phyloP scores from a whole-genome alignment of 2,329 filamentous ascomycete genomes.

The Talaromyces sp. region DNA sequence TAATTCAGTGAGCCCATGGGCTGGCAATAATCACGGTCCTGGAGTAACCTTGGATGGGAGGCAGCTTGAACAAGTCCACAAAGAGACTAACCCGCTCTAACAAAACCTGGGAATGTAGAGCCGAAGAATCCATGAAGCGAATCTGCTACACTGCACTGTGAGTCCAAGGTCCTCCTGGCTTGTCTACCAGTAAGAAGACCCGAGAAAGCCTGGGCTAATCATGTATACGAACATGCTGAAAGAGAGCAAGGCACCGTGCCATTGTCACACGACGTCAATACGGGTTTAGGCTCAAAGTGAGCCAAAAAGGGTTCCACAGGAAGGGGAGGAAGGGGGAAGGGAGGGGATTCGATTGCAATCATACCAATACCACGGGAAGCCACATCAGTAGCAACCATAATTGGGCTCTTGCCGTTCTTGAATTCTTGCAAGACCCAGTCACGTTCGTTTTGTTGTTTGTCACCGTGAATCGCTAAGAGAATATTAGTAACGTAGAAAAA shows the following conservation, averaged over 20 bases:
- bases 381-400: conserved; percentile 99
- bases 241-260: conserved; percentile 81
- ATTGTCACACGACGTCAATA: conserved; percentile 57
- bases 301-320: conserved; percentile 5
- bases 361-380: conserved; percentile 99
- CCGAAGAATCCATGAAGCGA: conserved; percentile 69
- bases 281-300: conserved; percentile 27
- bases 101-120: conserved; percentile 53
- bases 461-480: conserved; percentile 81
- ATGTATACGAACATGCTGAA: conserved; percentile 81
- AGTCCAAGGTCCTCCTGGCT: conserved; percentile 83
- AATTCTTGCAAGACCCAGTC: conserved; percentile 99
- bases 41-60: conserved; percentile 61
- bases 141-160: conserved; percentile 66
- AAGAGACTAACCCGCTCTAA: conserved; percentile 72
- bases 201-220: conserved; percentile 79
- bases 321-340: conserved; percentile 27
- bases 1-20: conserved; percentile 47
- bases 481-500: conserved; percentile 23
- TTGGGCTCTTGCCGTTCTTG: conserved; percentile 98
- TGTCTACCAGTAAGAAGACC: conserved; percentile 73
- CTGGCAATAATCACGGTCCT: conserved; percentile 59
- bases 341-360: conserved; percentile 54
- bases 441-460: conserved; percentile 99
- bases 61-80: conserved; percentile 75